Evolutionary conservation across 2,329 filamentous ascomycete genomes (phyloP), one percentile per base, ranked within the genome.

Genomic region (Penicillium hordei): DNA sequence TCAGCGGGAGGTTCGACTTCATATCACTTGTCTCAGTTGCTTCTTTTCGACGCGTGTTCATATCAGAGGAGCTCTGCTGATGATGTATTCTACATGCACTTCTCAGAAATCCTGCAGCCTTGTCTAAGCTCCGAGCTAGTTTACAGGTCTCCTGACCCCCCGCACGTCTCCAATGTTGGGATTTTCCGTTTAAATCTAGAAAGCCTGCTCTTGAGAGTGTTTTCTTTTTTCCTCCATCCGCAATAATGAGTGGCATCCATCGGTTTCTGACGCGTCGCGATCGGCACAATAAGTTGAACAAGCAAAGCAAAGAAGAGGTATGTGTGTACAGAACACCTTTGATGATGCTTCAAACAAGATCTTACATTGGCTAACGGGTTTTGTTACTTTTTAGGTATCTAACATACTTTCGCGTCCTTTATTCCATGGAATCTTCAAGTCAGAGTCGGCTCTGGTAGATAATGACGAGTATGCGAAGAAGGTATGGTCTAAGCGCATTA

Each of bases 211-310:
- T 50, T 27, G 39, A 17, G 15, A 3, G 29, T 27, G 17, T 43
- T 34, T 13, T 42, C 5, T 23, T 10, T 39, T 39, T 45, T 36
- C 13, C 27, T 33, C 44, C 21, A 60, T 15, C 21, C 40, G 52
- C 21, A 31, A 68, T 57, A 19, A 78, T 78, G 76, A 76, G 72
- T 65, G 72, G 75, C 1, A 75, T 78, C 52, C 75, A 76, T 55
- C 68, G 72, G 39, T 76, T 78, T 54, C 69, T 78, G 53, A 75
- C 74, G 5, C 72, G 70, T 52, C 72, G 75, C 40, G 75, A 78
- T 56, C 72, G 67, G 51, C 65, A 70, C 49, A 68, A 65, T 50
- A 66, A 66, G 54, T 34, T 64, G 55, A 62, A 58, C 39, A 73
- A 70, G 51, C 65, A 68, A 23, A 64, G 58, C n/a, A 75, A 71